These are phyloP conservation scores for Suillus tomentosus DNA, from an alignment of 768 basidiomycete species.

Conservation along the genomic window DNA sequence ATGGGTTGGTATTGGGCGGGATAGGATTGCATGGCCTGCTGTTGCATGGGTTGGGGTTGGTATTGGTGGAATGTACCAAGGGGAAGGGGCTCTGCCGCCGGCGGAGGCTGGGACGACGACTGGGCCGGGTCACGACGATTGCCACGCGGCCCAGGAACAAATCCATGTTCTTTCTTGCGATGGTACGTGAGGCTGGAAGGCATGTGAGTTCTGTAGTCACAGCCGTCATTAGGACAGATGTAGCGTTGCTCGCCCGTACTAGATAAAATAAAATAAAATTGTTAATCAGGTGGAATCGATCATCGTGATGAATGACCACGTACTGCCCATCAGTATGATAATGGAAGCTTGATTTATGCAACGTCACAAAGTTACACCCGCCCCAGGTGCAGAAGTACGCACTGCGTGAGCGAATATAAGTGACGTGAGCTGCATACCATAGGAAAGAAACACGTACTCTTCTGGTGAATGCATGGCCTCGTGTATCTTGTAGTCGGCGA, in stretches of 20 bases:
- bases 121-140: neutral
- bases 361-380: slow-evolving; percentile 14
- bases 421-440: no score
- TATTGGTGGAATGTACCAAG: no score
- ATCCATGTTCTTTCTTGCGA: slow-evolving; percentile 24
- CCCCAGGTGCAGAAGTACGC: slow-evolving; percentile 18
- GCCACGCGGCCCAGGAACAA: slow-evolving; percentile 16
- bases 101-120: no score
- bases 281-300: no score
- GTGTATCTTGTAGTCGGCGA: neutral
- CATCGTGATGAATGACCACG: neutral
- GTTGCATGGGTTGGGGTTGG: no score
- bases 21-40: no score
- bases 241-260: slow-evolving; percentile 26
- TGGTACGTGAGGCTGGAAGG: slow-evolving; percentile 27
- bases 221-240: neutral
- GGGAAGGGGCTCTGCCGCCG: no score
- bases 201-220: slow-evolving; percentile 25
- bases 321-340: slow-evolving; percentile 23
- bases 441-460: no score
- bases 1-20: no score
- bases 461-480: no score
- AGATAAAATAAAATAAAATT: neutral
- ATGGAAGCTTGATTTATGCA: no score
- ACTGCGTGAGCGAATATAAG: no score